phyloP scores from a whole-genome alignment of 371 early-diverging fungal genomes.

The Rhizomucor miehei region DNA sequence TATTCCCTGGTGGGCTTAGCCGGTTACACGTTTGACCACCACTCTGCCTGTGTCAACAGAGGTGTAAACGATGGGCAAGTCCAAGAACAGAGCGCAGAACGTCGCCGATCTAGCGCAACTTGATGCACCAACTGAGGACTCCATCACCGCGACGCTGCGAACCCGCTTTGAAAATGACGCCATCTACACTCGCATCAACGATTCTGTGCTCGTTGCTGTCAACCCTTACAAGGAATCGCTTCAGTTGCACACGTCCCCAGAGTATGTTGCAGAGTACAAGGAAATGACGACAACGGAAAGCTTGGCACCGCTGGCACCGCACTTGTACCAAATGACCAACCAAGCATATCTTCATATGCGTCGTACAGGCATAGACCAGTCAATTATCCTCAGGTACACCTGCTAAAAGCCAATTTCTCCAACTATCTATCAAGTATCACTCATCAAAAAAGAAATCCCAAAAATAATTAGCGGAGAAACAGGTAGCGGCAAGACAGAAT shows the following conservation, averaged over 20 bases:
- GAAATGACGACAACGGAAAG: constrained; percentile 50
- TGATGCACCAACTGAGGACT: constrained; percentile 28
- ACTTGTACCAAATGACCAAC: constrained; percentile 79
- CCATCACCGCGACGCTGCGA: constrained; percentile 48
- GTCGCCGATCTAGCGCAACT: constrained; percentile 27
- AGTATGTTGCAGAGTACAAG: constrained; percentile 76
- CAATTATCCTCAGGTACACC: constrained; percentile 71
- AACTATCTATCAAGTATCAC: too few species aligned
- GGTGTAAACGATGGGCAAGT: constrained; percentile 21
- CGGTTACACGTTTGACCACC: too few species aligned
- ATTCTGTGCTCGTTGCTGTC: constrained; percentile 43
- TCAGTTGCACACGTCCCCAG: constrained; percentile 52
- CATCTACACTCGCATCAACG: constrained; percentile 66
- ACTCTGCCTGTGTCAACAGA: too few species aligned
- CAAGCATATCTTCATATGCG: constrained; percentile 80
- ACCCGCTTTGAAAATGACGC: constrained; percentile 52
- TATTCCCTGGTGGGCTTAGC: too few species aligned
- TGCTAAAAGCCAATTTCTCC: too few species aligned
- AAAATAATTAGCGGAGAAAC: constrained; percentile 72
- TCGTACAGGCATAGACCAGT: constrained; percentile 80
- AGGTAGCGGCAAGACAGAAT: constrained; percentile 88
- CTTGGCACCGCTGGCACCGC: constrained; percentile 62
- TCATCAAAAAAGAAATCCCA: neutral
- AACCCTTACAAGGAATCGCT: constrained; percentile 50
- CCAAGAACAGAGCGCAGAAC: constrained; percentile 21